phyloP scores from a whole-genome alignment of 2,329 filamentous ascomycete genomes.

The Aspergillus ruber region DNA sequence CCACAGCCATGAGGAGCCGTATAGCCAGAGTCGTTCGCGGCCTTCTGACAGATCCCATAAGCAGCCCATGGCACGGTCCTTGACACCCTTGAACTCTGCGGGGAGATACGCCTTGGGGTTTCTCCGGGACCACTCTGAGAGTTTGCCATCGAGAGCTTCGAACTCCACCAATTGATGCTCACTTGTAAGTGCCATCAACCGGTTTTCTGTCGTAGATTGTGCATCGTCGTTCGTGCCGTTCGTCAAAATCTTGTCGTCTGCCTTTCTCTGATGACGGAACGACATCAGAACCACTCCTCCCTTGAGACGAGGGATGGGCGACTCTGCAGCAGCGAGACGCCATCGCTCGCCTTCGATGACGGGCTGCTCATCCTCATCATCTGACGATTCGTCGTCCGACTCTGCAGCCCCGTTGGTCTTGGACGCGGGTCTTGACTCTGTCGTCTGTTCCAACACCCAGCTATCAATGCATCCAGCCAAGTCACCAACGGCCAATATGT shows the following conservation, averaged over 20 bases:
- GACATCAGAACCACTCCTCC: constrained; percentile 61
- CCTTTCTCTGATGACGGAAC: constrained; percentile 48
- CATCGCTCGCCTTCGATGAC: constrained; percentile 60
- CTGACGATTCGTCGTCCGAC: constrained; percentile 42
- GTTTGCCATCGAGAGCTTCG: constrained; percentile 65
- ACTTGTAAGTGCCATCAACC: constrained; percentile 56
- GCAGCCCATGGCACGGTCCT: constrained; percentile 75
- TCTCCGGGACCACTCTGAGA: constrained; percentile 79
- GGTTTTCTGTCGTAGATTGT: constrained; percentile 48
- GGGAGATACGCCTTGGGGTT: constrained; percentile 75
- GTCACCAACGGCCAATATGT: constrained; percentile 71
- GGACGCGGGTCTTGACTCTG: constrained; percentile 27
- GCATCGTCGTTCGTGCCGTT: constrained; percentile 31
- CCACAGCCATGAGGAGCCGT: constrained; percentile 77
- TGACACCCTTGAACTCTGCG: constrained; percentile 63
- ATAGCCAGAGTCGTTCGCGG: constrained; percentile 72
- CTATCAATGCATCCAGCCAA: constrained; percentile 80
- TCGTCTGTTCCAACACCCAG: constrained; percentile 61
- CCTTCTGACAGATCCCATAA: constrained; percentile 65
- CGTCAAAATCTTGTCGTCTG: constrained; percentile 28
- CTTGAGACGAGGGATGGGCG: constrained; percentile 62
- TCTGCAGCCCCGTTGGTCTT: constrained; percentile 40
- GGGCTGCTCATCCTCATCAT: constrained; percentile 45
- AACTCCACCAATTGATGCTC: constrained; percentile 69
- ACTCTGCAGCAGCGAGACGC: constrained; percentile 65